phyloP scores from a whole-genome alignment of 768 basidiomycete species.

The Zangia roseola region DNA sequence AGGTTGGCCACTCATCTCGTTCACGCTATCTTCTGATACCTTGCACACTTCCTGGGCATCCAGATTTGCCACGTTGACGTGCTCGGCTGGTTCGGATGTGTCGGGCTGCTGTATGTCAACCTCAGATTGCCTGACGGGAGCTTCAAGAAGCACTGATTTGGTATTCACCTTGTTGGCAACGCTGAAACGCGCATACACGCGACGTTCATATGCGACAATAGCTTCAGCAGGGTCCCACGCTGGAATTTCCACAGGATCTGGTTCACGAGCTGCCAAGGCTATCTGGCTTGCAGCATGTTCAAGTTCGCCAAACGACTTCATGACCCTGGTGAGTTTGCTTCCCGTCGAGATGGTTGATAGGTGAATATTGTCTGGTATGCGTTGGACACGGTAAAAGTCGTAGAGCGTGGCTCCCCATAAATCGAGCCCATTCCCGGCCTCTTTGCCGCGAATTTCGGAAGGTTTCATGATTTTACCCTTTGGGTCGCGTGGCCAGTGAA shows the following conservation, averaged over 20 bases:
- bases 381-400: slow-evolving; percentile 25
- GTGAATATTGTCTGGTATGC: neutral
- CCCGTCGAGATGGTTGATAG: slow-evolving; percentile 12
- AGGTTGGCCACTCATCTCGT: neutral
- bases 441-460: slow-evolving; percentile 17
- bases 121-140: neutral
- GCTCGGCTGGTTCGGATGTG: neutral
- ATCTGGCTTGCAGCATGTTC: slow-evolving; percentile 17
- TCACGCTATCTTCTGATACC: neutral
- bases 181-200: neutral
- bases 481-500: slow-evolving; percentile 28
- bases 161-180: neutral
- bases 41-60: neutral
- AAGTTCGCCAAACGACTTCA: slow-evolving; percentile 19
- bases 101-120: neutral
- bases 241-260: slow-evolving; percentile 17
- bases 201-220: slow-evolving; percentile 8
- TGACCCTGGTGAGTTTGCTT: slow-evolving; percentile 22
- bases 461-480: slow-evolving; percentile 13
- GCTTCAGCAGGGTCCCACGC: slow-evolving; percentile 17
- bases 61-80: neutral
- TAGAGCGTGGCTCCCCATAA: slow-evolving; percentile 31
- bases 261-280: slow-evolving; percentile 20
- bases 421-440: slow-evolving; percentile 17
- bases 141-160: neutral